phyloP scores from a whole-genome alignment of 306 rosid species.

The Malus asiatica region DNA sequence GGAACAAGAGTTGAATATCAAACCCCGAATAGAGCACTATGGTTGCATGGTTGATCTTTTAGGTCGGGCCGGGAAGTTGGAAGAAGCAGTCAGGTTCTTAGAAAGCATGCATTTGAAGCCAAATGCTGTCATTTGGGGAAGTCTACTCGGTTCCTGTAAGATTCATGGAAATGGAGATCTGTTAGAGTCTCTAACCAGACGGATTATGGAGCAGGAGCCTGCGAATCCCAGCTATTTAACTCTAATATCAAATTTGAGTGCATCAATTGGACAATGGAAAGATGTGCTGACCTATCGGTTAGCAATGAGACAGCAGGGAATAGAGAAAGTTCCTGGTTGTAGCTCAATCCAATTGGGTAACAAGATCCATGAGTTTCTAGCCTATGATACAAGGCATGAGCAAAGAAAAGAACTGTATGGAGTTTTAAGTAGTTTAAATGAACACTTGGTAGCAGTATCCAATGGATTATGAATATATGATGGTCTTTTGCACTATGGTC shows the following conservation, averaged over 20 bases:
- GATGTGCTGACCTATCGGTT: conserved; percentile 13
- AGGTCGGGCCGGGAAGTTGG: conserved; percentile 27
- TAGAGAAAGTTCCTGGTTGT: conserved; percentile 32
- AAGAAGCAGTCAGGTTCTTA: conserved; percentile 23
- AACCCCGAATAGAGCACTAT: conserved; percentile 30
- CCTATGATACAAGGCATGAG: conserved; percentile 17
- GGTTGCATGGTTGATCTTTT: conserved; percentile 34
- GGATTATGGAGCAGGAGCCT: conserved; percentile 25
- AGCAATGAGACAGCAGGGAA: conserved; percentile 27
- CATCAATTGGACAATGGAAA: conserved; percentile 28
- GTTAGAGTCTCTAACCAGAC: conserved; percentile 14
- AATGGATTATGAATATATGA: background rate
- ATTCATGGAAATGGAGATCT: conserved; percentile 21
- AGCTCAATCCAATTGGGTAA: conserved; percentile 30
- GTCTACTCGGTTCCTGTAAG: conserved; percentile 21
- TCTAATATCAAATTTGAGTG: conserved; percentile 29
- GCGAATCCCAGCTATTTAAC: conserved; percentile 22
- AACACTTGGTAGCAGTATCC: conserved; percentile 6
- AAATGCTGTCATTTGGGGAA: conserved; percentile 32
- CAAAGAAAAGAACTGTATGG: conserved; percentile 16
- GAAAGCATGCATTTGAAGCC: conserved; percentile 29
- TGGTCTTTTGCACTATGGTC: background rate
- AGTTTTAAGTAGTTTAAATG: conserved; percentile 10
- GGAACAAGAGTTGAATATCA: conserved; percentile 17
- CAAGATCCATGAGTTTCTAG: conserved; percentile 24